Evolutionary conservation across 139 green algal species (phyloP), one percentile per base, ranked within the genome.

Genomic region (Bryopsis sp.): DNA sequence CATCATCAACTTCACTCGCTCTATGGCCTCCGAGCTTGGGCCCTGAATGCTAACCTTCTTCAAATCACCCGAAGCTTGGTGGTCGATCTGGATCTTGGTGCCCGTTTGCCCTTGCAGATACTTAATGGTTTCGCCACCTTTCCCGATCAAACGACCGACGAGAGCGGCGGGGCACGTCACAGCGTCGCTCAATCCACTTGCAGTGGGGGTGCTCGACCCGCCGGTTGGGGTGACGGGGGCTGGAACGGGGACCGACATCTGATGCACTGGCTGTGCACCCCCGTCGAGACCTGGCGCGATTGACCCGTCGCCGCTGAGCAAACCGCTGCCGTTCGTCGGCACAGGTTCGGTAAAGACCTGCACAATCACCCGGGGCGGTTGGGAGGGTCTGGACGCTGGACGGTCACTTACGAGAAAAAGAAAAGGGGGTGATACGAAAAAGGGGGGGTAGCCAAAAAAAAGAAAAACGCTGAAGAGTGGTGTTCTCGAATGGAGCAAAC

Each of bases 61-160:
- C 29, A 73, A 69, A 26, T 90, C 83, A 22, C 84, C 84, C 0
- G 72, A 64, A 4, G 61, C 69, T 36, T 84, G 75, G 61, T 88
- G 84, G 74, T 92, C 87, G n/a, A 92, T 80, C 72, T 91, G 82
- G 57, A 95, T 87, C 37, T 80, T 79, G 0, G 81, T 86, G 48
- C 78, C 78, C 2, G 81, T 91, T 48, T 71, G 65, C 6, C 72
- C 48, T 72, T 96, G 84, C 58, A 97, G 73, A 11, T 86, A 76
- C 58, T 88, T 87, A 57, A 97, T 97, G 2, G 90, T 96, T 32
- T 89, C 86, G 4, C 90, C 90, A 1, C 75, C 78, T 39, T 85
- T 86, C 46, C 90, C 90, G 58, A 97, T 97, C 29, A 97, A 71
- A 65, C 88, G 87, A 34, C 89, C 89, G 19, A 96, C 86, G 58